phyloP scores from a whole-genome alignment of 192 early-diverging fungal genomes.

The Backusella macrospora region DNA sequence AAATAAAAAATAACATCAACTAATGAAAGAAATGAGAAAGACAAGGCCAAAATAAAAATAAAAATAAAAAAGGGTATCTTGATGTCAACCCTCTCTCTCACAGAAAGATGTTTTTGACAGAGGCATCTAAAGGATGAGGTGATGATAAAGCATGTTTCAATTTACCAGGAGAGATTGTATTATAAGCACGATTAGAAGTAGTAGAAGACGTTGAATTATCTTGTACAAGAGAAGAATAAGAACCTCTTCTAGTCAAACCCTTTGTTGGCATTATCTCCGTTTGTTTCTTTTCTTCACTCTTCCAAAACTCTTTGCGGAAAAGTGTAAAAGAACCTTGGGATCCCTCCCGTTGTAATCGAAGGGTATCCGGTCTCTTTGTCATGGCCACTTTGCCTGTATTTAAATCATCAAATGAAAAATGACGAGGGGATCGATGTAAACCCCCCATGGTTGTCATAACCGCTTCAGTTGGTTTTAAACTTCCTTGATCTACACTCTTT shows the following conservation, averaged over 20 bases:
- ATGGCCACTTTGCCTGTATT: neutral
- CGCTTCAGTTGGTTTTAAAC: neutral
- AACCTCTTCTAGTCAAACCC: neutral
- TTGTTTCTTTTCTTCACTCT: slow-evolving; percentile 6
- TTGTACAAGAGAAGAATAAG: neutral
- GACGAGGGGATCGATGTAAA: slow-evolving; percentile 15
- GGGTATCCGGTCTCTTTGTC: neutral
- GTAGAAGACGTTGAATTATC: neutral
- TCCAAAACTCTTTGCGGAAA: slow-evolving; percentile 29
- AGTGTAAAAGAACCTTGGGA: slow-evolving; percentile 18
- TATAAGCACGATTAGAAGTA: neutral
- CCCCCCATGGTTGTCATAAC: neutral
- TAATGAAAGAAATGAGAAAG: too few relatives aligned
- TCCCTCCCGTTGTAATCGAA: slow-evolving; percentile 17
- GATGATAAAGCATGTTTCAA: slow-evolving; percentile 5
- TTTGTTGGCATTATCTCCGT: neutral
- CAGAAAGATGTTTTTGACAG: neutral
- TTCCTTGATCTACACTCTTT: slow-evolving; percentile 11
- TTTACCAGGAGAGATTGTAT: neutral
- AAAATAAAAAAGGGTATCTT: too few relatives aligned
- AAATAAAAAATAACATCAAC: too few relatives aligned
- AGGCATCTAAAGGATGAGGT: slow-evolving; percentile 17
- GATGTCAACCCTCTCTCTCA: too few relatives aligned
- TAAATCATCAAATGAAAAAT: slow-evolving; percentile 22
- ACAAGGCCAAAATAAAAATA: neutral